Evolutionary conservation across 2,329 filamentous ascomycete species (phyloP).

Genomic region (Ophiocordyceps camponoti-rufipedis): DNA sequence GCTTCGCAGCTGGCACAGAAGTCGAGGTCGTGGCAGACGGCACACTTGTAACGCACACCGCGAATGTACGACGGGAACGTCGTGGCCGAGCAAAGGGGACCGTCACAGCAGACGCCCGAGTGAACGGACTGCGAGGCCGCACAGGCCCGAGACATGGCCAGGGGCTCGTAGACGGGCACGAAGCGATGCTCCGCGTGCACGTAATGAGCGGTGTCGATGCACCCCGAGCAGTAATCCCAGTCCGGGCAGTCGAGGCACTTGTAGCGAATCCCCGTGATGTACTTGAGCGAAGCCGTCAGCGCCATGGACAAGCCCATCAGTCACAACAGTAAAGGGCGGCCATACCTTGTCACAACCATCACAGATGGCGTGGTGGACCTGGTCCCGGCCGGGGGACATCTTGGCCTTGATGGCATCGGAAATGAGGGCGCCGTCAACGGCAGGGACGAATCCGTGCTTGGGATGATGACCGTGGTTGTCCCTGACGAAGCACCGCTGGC

Average conservation of each 20-base stretch:
- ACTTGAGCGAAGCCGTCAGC: slow-evolving; percentile 13
- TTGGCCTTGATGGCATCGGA: slow-evolving; percentile 43
- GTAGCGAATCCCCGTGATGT: slow-evolving; percentile 76
- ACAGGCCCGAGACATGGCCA: slow-evolving; percentile 15
- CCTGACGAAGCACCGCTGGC: slow-evolving; percentile 58
- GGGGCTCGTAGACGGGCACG: slow-evolving; percentile 64
- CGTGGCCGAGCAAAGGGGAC: slow-evolving; percentile 57
- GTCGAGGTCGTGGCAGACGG: slow-evolving; percentile 85
- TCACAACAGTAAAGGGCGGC: background rate
- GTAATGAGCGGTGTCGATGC: slow-evolving; percentile 45
- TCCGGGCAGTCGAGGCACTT: slow-evolving; percentile 96
- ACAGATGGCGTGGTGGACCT: slow-evolving; percentile 74
- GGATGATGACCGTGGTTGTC: slow-evolving; percentile 83
- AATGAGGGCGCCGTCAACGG: slow-evolving; percentile 42
- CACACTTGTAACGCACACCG: slow-evolving; percentile 90
- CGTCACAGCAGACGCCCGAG: slow-evolving; percentile 83
- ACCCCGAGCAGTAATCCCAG: slow-evolving; percentile 83
- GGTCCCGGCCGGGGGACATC: slow-evolving; percentile 63
- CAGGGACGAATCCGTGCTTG: slow-evolving; percentile 59
- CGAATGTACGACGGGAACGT: slow-evolving; percentile 52
- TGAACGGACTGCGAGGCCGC: slow-evolving; percentile 32
- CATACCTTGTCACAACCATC: slow-evolving; percentile 62
- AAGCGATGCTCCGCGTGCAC: slow-evolving; percentile 78
- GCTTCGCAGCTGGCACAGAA: slow-evolving; percentile 93
- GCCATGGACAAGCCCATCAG: no score